Evolutionary conservation across 1,284 basidiomycete genomes (phyloP).

Genomic region (Golubevia sp.): DNA sequence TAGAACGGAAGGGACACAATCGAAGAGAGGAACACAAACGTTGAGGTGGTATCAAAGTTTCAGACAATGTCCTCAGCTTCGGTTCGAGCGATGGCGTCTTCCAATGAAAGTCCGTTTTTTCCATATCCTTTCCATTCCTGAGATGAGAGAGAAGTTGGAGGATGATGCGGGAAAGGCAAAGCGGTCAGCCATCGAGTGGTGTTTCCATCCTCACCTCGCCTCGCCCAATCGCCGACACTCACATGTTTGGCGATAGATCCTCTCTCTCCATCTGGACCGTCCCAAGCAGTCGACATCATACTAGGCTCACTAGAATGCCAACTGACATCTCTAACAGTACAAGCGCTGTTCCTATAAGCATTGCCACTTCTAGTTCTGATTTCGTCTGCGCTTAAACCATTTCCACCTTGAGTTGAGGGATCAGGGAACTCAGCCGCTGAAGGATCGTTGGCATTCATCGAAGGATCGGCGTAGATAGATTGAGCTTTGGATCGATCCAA

Average conservation of each 20-base stretch:
- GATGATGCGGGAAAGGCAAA: neutral
- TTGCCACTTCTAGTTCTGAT: neutral
- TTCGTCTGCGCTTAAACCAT: slow-evolving; percentile 8
- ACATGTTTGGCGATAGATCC: slow-evolving; percentile 83
- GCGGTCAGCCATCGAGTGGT: too few species aligned
- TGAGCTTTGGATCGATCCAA: slow-evolving; percentile 78
- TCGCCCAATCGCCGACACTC: too few species aligned
- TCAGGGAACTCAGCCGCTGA: slow-evolving; percentile 40
- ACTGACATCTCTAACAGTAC: slow-evolving; percentile 81
- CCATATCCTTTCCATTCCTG: slow-evolving; percentile 84
- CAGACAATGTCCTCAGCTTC: slow-evolving; percentile 1
- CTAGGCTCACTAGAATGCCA: slow-evolving; percentile 89
- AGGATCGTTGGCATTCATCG: slow-evolving; percentile 51
- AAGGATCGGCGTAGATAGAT: slow-evolving; percentile 67
- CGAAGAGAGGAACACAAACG: too few species aligned
- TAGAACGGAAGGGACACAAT: too few species aligned
- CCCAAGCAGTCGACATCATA: slow-evolving; percentile 89
- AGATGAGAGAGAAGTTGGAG: neutral
- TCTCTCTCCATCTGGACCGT: slow-evolving; percentile 62
- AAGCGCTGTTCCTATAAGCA: neutral
- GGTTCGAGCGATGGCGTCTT: slow-evolving; percentile 65
- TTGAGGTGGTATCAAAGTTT: too few species aligned
- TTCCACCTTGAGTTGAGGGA: slow-evolving; percentile 6
- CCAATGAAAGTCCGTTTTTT: slow-evolving; percentile 71
- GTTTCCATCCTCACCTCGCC: too few species aligned